Conservation (phyloP, 148 eudicot genomes). For the Arbutus unedo region DNA sequence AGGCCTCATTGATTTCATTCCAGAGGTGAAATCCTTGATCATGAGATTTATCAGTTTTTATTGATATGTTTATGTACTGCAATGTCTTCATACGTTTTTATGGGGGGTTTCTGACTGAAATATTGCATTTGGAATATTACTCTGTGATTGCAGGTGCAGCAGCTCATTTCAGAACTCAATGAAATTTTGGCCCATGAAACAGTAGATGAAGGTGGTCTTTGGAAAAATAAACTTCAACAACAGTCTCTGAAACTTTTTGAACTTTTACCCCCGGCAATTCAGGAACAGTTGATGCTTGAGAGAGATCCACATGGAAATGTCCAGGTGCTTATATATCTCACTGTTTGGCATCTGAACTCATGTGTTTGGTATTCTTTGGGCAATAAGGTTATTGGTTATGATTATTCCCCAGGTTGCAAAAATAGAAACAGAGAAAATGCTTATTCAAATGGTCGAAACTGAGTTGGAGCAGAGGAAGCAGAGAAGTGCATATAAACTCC, state of each 20-base stretch:
- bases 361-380: not conserved
- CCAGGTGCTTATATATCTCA: slow-evolving; percentile 41
- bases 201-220: slow-evolving; percentile 75
- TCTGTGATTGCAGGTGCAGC: slow-evolving; percentile 69
- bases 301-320: slow-evolving; percentile 99
- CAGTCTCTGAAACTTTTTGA: slow-evolving; percentile 72
- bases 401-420: slow-evolving; percentile 68
- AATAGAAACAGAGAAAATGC: slow-evolving; percentile 98
- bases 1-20: slow-evolving; percentile 96
- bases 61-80: not conserved
- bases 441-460: slow-evolving; percentile 97
- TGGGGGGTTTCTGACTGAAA: not conserved
- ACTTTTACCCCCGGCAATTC: slow-evolving; percentile 74
- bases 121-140: slow-evolving; percentile 4
- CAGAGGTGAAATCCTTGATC: slow-evolving; percentile 54
- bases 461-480: slow-evolving; percentile 78
- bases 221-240: slow-evolving; percentile 70
- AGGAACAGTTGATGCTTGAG: slow-evolving; percentile 93
- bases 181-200: slow-evolving; percentile 81
- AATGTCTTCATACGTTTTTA: slow-evolving; percentile 1
- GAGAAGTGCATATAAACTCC: slow-evolving; percentile 50
- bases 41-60: not conserved
- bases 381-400: not conserved
- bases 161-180: slow-evolving; percentile 80
- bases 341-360: not conserved